Percentiles rank a stretch among this genome's conserved stretches.
phyloP scores from a whole-genome alignment of 2,329 filamentous ascomycete species.

The Sporothrix globosa region DNA sequence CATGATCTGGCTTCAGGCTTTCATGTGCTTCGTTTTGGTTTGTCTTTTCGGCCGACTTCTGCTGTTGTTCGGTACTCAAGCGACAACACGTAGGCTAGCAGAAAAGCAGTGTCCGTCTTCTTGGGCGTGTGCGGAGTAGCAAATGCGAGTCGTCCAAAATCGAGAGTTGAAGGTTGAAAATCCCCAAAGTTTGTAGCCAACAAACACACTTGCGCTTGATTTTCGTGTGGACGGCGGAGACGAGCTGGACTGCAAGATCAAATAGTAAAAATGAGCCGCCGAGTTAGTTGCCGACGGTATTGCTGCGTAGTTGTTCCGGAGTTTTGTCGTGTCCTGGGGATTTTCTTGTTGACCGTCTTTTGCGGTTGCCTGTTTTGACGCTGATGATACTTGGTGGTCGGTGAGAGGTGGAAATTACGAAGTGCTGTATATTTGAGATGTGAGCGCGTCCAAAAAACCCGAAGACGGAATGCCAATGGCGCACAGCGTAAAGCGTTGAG shows the following conservation, averaged over 20 bases:
- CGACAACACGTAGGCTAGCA: not conserved
- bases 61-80: not conserved
- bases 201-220: not conserved
- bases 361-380: not conserved
- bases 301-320: not conserved
- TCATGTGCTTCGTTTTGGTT: not conserved
- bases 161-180: constrained; percentile 13
- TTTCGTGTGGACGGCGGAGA: constrained; percentile 5
- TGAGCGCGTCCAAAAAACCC: constrained; percentile 18
- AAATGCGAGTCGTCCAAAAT: constrained; percentile 8
- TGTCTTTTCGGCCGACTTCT: not conserved
- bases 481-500: constrained; percentile 35
- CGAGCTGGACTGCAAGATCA: not conserved
- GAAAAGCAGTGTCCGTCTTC: not conserved
- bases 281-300: not conserved
- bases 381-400: not conserved
- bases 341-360: not conserved
- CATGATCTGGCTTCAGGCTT: constrained; percentile 44
- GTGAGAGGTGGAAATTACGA: constrained; percentile 9
- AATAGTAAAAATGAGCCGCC: not conserved
- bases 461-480: constrained; percentile 32
- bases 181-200: not conserved
- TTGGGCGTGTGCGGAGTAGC: constrained; percentile 12
- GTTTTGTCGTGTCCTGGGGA: no score
- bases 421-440: not conserved